Conservation (phyloP, 176 grass and related monocot species). For the Neostapfia colusana region DNA sequence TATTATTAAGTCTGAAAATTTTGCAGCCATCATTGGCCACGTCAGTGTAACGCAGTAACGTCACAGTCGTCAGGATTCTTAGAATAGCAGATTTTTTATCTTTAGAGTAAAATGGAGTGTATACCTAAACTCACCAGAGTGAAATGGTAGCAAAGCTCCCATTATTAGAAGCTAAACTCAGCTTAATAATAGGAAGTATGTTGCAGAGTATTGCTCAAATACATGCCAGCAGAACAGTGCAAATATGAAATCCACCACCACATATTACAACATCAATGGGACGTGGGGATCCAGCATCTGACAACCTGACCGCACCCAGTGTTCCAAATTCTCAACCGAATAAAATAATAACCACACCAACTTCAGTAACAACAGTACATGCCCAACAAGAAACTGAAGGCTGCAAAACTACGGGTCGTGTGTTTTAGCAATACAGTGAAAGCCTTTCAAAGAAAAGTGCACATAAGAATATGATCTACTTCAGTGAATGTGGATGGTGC, state of each 20-base stretch:
- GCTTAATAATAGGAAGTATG: neutral
- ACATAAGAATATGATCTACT: neutral
- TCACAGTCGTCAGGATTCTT: no score
- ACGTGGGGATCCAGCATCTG: neutral
- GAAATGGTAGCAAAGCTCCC: no score
- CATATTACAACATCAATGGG: no score
- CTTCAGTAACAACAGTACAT: neutral
- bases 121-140: no score
- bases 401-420: neutral
- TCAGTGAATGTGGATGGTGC: neutral
- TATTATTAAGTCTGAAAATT: no score
- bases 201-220: neutral
- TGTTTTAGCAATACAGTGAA: neutral
- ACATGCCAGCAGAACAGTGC: neutral
- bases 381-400: neutral
- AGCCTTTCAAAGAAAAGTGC: neutral
- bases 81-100: no score
- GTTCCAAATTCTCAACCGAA: neutral
- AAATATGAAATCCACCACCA: no score
- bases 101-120: no score
- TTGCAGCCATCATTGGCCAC: no score
- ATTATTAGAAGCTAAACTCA: no score
- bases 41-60: no score
- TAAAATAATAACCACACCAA: neutral
- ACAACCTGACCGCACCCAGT: neutral